Percentiles rank a stretch among this genome's conserved stretches.
Conservation (phyloP, 139 green algal genomes). For the Pleodorina starrii region DNA sequence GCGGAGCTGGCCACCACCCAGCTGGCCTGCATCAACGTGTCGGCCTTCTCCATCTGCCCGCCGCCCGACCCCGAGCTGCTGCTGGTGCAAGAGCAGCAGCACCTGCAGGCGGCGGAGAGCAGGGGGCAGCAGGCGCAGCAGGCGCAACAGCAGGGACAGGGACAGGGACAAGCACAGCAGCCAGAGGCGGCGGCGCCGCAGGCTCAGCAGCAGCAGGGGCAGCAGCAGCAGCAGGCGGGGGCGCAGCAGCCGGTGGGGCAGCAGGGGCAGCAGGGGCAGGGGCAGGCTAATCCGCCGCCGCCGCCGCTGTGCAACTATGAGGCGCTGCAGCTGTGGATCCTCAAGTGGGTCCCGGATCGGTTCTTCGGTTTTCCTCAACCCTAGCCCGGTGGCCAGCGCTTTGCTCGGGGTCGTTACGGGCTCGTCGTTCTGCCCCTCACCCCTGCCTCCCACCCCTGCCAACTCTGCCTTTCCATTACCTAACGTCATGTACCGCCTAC, state of each 20-base stretch:
- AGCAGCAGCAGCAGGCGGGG: not conserved
- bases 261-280: not conserved
- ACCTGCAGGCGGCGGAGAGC: not conserved
- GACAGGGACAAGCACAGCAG: not conserved
- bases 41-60: slow-evolving; percentile 63
- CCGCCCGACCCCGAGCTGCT: slow-evolving; percentile 7
- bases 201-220: not conserved
- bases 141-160: not conserved
- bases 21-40: slow-evolving; percentile 45
- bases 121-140: not conserved
- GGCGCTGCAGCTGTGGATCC: slow-evolving; percentile 91
- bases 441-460: too few relatives aligned
- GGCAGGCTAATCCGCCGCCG: not conserved
- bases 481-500: too few relatives aligned
- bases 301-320: slow-evolving; percentile 73
- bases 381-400: too few relatives aligned
- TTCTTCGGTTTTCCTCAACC: not conserved
- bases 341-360: slow-evolving; percentile 55
- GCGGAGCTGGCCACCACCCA: slow-evolving; percentile 65
- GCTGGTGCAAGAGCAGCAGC: not conserved
- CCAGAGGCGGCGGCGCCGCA: not conserved
- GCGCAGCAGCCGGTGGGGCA: not conserved
- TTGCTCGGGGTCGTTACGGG: too few relatives aligned
- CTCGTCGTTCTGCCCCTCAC: too few relatives aligned
- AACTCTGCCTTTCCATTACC: too few relatives aligned